A percentile compares a stretch with the other conserved stretches of the same genome.
phyloP scores from a whole-genome alignment of 768 basidiomycete genomes.

The Calocybe gangraenosa region DNA sequence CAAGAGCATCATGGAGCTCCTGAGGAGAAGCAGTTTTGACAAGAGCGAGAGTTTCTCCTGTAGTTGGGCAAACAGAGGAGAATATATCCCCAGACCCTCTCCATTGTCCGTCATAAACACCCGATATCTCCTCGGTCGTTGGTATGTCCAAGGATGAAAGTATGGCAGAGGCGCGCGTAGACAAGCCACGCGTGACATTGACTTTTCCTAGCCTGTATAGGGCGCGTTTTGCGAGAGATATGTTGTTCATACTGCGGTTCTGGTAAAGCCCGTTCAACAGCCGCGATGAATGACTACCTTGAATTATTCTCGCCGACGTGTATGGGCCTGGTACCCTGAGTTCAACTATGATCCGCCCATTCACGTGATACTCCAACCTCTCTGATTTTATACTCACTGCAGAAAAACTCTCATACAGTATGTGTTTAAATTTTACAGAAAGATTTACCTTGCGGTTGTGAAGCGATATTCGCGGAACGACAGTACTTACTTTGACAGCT shows the following conservation, averaged over 20 bases:
- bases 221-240: slow-evolving; percentile 25
- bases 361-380: slow-evolving; percentile 7
- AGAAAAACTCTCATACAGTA: too few relatives aligned
- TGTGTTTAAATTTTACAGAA: too few relatives aligned
- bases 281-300: background rate
- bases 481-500: background rate
- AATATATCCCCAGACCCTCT: slow-evolving; percentile 68
- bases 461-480: background rate
- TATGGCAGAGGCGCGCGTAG: slow-evolving; percentile 65
- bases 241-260: slow-evolving; percentile 5
- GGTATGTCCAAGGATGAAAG: slow-evolving; percentile 63
- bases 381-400: too few relatives aligned
- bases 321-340: background rate
- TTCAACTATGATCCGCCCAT: slow-evolving; percentile 12
- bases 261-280: slow-evolving; percentile 3
- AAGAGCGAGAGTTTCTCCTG: slow-evolving; percentile 78
- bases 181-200: slow-evolving; percentile 45
- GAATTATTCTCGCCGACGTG: slow-evolving; percentile 1
- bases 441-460: too few relatives aligned
- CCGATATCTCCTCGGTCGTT: slow-evolving; percentile 51
- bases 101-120: slow-evolving; percentile 86
- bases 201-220: slow-evolving; percentile 9
- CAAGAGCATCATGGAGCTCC: slow-evolving; percentile 69
- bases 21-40: slow-evolving; percentile 68
- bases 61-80: slow-evolving; percentile 76